Conservation (phyloP, 1,139 yeast species). For the Candida freyschussii region DNA sequence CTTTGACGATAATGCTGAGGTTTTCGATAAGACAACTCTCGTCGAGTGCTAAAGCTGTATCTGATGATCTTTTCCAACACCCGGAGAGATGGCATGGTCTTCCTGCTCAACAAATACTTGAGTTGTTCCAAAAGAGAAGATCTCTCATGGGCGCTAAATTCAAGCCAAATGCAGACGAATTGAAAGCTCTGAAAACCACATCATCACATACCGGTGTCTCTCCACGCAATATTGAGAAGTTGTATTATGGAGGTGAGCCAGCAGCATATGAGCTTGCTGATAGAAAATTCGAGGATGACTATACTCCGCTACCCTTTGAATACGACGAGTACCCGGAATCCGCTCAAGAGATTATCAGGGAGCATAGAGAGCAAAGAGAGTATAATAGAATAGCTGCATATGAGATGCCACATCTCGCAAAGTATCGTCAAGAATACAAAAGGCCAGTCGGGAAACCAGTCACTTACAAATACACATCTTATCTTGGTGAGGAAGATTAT, state of each 20-base stretch:
- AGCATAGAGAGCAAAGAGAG: constrained; percentile 57
- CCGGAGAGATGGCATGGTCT: constrained; percentile 70
- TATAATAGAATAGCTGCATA: constrained; percentile 82
- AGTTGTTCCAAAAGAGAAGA: constrained; percentile 56
- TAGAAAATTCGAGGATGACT: constrained; percentile 30
- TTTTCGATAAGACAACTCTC: constrained; percentile 15
- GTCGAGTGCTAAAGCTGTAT: constrained; percentile 8
- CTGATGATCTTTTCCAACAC: constrained; percentile 23
- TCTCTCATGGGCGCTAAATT: constrained; percentile 52
- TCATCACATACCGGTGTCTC: constrained; percentile 33
- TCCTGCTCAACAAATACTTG: constrained; percentile 58
- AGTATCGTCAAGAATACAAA: constrained; percentile 61
- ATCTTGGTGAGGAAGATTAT: constrained; percentile 56
- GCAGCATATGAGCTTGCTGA: constrained; percentile 30
- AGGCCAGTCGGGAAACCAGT: constrained; percentile 53
- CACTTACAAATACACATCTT: constrained; percentile 65
- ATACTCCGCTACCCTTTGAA: constrained; percentile 23
- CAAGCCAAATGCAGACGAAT: constrained; percentile 45
- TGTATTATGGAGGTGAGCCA: constrained; percentile 36
- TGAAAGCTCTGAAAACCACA: constrained; percentile 40
- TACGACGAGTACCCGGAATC: constrained; percentile 55
- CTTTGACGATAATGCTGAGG: constrained; percentile 18
- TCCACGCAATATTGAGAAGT: constrained; percentile 27
- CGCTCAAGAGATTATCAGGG: constrained; percentile 57
- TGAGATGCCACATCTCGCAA: constrained; percentile 80